Evolutionary conservation across 2,329 filamentous ascomycete genomes (phyloP).

Genomic region (Penicillium sp.): DNA sequence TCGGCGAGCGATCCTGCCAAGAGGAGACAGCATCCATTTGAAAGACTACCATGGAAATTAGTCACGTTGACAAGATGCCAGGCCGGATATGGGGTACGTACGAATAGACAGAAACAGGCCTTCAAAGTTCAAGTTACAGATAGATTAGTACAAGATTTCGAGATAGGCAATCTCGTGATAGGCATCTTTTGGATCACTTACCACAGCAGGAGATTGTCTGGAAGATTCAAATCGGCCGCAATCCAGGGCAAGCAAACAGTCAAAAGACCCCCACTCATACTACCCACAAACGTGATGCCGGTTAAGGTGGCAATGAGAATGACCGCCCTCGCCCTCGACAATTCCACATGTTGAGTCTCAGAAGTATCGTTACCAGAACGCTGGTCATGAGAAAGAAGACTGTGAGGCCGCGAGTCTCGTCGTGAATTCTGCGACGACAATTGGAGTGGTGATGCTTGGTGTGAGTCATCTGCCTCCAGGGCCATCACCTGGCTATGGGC

Average conservation of each 20-base stretch:
- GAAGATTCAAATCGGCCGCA: slow-evolving; percentile 31
- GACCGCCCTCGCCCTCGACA: slow-evolving; percentile 17
- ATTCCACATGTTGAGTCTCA: neutral
- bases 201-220: slow-evolving; percentile 24
- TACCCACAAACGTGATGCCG: slow-evolving; percentile 35
- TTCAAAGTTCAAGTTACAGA: neutral
- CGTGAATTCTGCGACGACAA: slow-evolving; percentile 2
- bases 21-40: slow-evolving; percentile 55
- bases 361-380: neutral
- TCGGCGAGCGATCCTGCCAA: slow-evolving; percentile 57
- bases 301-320: slow-evolving; percentile 32
- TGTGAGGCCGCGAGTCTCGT: neutral
- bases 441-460: neutral
- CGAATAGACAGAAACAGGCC: slow-evolving; percentile 26
- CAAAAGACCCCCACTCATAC: slow-evolving; percentile 35
- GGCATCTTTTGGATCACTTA: neutral
- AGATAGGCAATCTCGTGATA: neutral
- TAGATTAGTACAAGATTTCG: neutral
- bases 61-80: neutral
- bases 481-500: neutral
- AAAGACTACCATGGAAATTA: slow-evolving; percentile 36
- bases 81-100: neutral
- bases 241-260: slow-evolving; percentile 35
- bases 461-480: slow-evolving; percentile 9
- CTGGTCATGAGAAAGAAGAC: neutral